Percentiles rank a stretch among this genome's conserved stretches.
Conservation (phyloP, 192 early-diverging fungal species). For the Geosiphon pyriformis region DNA sequence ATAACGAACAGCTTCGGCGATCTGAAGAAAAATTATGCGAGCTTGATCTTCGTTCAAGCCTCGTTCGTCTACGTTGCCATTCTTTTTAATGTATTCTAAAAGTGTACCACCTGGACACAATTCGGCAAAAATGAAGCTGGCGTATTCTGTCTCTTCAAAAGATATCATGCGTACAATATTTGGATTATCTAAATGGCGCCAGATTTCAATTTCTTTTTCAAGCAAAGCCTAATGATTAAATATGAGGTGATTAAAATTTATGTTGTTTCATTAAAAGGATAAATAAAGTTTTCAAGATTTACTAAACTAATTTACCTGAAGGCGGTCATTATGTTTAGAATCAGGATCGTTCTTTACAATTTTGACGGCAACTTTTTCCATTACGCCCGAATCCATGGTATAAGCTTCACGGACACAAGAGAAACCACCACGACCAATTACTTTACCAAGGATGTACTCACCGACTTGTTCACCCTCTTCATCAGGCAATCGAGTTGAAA, state of each 20-base stretch:
- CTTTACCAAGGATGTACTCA: slow-evolving; percentile 59
- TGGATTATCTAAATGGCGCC: slow-evolving; percentile 61
- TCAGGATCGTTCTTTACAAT: slow-evolving; percentile 51
- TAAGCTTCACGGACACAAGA: slow-evolving; percentile 68
- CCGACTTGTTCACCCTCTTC: slow-evolving; percentile 69
- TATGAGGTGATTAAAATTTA: not conserved
- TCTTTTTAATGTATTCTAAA: slow-evolving; percentile 47
- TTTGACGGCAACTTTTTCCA: slow-evolving; percentile 64
- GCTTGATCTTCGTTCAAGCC: slow-evolving; percentile 51
- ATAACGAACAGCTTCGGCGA: slow-evolving; percentile 70
- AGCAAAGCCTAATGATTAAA: slow-evolving; percentile 30
- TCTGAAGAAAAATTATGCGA: slow-evolving; percentile 61
- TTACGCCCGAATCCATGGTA: slow-evolving; percentile 33
- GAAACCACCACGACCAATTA: slow-evolving; percentile 74
- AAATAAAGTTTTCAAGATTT: not conserved
- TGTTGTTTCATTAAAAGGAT: not conserved
- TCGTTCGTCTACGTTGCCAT: slow-evolving; percentile 23
- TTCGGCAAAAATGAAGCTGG: slow-evolving; percentile 70
- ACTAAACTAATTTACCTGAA: slow-evolving; percentile 27
- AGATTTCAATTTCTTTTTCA: slow-evolving; percentile 65
- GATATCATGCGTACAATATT: slow-evolving; percentile 60
- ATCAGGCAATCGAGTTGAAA: slow-evolving; percentile 29
- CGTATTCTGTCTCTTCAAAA: slow-evolving; percentile 61
- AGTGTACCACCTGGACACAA: slow-evolving; percentile 58
- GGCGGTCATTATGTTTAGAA: slow-evolving; percentile 30